Conservation (phyloP, 257 asterid genomes). For the Nicotiana tabacum region DNA sequence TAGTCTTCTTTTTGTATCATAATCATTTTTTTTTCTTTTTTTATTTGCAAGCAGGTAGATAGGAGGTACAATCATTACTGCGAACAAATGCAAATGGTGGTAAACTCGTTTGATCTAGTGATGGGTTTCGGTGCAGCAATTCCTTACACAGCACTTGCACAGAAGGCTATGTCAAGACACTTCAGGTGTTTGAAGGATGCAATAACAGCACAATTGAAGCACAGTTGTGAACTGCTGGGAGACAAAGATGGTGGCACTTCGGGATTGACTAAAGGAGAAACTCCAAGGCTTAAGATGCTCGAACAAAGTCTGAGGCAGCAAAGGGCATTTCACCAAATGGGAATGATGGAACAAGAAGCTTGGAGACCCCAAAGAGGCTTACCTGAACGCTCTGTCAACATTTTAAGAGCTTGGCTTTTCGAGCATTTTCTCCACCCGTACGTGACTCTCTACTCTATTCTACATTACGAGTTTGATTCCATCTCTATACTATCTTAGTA, state of each 20-base stretch:
- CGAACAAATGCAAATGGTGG: slow-evolving; percentile 98
- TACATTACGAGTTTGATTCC: neutral
- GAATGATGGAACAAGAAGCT: slow-evolving; percentile 96
- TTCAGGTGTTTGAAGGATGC: slow-evolving; percentile 90
- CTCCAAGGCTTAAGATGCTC: slow-evolving; percentile 76
- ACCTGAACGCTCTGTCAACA: slow-evolving; percentile 95
- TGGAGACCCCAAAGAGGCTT: slow-evolving; percentile 97
- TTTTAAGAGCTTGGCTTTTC: slow-evolving; percentile 94
- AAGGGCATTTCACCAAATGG: slow-evolving; percentile 86
- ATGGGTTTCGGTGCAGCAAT: slow-evolving; percentile 97
- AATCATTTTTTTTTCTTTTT: too few species aligned
- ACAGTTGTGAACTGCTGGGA: slow-evolving; percentile 68
- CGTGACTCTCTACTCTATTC: slow-evolving; percentile 19
- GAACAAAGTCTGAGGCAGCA: slow-evolving; percentile 89
- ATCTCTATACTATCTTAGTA: too few species aligned
- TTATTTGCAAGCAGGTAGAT: slow-evolving; percentile 54
- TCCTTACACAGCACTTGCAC: slow-evolving; percentile 84
- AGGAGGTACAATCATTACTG: slow-evolving; percentile 90
- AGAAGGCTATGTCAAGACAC: slow-evolving; percentile 93
- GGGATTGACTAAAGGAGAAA: slow-evolving; percentile 89
- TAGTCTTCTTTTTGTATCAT: neutral
- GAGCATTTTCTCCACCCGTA: slow-evolving; percentile 99
- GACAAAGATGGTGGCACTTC: slow-evolving; percentile 72
- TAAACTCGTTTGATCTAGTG: slow-evolving; percentile 88
- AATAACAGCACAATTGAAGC: slow-evolving; percentile 59